Percentiles rank a stretch among this genome's conserved stretches.
Conservation (phyloP, 2,329 filamentous ascomycete genomes). For the Colletotrichum lindemuthianum region DNA sequence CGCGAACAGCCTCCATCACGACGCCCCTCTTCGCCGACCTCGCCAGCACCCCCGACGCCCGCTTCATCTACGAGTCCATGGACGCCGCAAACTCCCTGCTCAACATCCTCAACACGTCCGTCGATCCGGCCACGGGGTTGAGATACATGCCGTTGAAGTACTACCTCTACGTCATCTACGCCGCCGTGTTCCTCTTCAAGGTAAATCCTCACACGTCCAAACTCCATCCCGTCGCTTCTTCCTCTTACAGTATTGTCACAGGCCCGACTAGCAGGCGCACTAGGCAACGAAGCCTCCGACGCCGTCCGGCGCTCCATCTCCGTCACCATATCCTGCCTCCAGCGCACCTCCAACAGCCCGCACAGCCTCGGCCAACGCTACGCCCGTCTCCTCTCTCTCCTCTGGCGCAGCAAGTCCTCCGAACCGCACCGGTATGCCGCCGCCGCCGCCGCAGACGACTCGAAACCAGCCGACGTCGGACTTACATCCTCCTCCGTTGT, state of each 20-base stretch:
- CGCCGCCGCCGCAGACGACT: background rate
- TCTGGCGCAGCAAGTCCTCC: slow-evolving; percentile 60
- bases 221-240: background rate
- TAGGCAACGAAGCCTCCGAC: slow-evolving; percentile 63
- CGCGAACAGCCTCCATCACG: background rate
- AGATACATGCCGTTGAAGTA: slow-evolving; percentile 73
- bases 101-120: slow-evolving; percentile 66
- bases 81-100: slow-evolving; percentile 71
- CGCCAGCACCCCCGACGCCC: slow-evolving; percentile 68
- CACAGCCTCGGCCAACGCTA: slow-evolving; percentile 71
- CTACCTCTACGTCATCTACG: slow-evolving; percentile 71
- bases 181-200: slow-evolving; percentile 73
- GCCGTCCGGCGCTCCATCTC: slow-evolving; percentile 66
- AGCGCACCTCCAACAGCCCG: slow-evolving; percentile 64
- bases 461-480: background rate
- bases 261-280: slow-evolving; percentile 68
- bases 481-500: too few relatives aligned
- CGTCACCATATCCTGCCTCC: slow-evolving; percentile 67
- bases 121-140: slow-evolving; percentile 67
- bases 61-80: slow-evolving; percentile 74
- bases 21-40: slow-evolving; percentile 57
- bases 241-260: slow-evolving; percentile 34
- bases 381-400: slow-evolving; percentile 66
- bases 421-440: background rate
- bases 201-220: slow-evolving; percentile 42